These are phyloP conservation scores for Platanus orientalis DNA, from an alignment of 164 flowering plant genomes.

Conservation along the genomic window DNA sequence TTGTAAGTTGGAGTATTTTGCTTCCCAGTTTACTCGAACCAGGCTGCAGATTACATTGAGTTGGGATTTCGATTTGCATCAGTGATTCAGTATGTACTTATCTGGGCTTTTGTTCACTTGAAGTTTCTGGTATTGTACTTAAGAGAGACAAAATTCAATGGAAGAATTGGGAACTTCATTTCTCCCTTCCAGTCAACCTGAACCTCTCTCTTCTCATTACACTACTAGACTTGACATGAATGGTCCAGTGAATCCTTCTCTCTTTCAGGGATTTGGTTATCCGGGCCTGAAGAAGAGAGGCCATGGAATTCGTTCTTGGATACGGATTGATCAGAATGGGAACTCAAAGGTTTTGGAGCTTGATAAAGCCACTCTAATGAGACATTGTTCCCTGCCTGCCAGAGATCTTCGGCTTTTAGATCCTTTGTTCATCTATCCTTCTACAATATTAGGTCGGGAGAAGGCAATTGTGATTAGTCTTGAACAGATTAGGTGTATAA, in stretches of 20 bases:
- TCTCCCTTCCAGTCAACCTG: conserved; percentile 12
- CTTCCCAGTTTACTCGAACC: background rate
- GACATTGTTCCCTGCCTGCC: conserved; percentile 75
- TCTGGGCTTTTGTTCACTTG: background rate
- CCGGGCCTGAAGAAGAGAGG: conserved; percentile 71
- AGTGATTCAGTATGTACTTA: background rate
- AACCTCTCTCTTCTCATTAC: conserved; percentile 18
- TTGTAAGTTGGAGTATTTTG: background rate
- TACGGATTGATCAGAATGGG: conserved; percentile 70
- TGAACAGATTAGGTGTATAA: conserved; percentile 91
- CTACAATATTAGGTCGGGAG: conserved; percentile 83
- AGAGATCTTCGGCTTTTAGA: conserved; percentile 94
- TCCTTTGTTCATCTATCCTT: conserved; percentile 91
- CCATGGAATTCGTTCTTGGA: conserved; percentile 90
- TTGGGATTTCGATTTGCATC: background rate
- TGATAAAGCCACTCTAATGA: conserved; percentile 83
- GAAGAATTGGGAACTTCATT: conserved; percentile 27
- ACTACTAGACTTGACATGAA: conserved; percentile 23
- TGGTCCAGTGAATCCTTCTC: conserved; percentile 23
- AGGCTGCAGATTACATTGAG: background rate
- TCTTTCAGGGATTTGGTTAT: conserved; percentile 28
- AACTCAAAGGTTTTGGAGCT: conserved; percentile 55
- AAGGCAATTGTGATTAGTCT: conserved; percentile 91
- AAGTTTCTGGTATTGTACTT: no score
- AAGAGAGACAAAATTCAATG: conserved; percentile 22